Evolutionary conservation across 768 basidiomycete species (phyloP), one percentile per base, ranked within the genome.

Genomic region (Fomitopsis serialis): DNA sequence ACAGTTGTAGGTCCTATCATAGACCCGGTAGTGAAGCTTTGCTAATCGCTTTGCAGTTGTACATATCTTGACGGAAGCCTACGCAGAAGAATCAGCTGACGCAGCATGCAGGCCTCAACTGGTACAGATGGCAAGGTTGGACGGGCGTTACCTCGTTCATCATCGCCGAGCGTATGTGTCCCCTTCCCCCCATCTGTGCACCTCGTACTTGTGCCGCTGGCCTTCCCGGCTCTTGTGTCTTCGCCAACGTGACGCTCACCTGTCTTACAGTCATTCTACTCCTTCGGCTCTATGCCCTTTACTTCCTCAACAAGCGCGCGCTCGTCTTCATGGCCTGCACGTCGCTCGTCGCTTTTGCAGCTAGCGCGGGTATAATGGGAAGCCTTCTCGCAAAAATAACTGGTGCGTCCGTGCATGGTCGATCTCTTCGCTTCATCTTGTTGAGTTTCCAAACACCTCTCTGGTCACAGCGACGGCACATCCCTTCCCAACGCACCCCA

Each of bases 281-380:
- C 67, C 77, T 81, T 66, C 78, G 83, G 25, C 63, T 85, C n/a
- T 83, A 81, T 63, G 83, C 81, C 1, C 67, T 85, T 56, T 84
- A 82, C 62, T 76, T 74, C 46, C 61, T 79, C 22, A 72, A 80
- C 66, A 79, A 76, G 58, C 74, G 68, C 49, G 62, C 84, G 17
- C 71, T 85, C 3, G 65, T 65, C 3, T 50, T 78, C 19, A 80
- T 81, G 76, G 63, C 68, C 5, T 48, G 60, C 19, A 66, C 66
- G 13, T 82, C 78, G 58, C 49, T 79, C 11, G 46, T 63, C 9
- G 68, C 74, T 15, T 65, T 73, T 3, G 62, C 71, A 1, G 61
- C 72, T 0, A 76, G 79, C 1, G 76, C 75, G 0, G 69, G 67
- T 23, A 72, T 84, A 9, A 78, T 83, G 77, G 78, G 74, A 7